These are phyloP conservation scores for Colletotrichum filicis DNA, from an alignment of 2,329 filamentous ascomycete genomes.

Conservation along the genomic window DNA sequence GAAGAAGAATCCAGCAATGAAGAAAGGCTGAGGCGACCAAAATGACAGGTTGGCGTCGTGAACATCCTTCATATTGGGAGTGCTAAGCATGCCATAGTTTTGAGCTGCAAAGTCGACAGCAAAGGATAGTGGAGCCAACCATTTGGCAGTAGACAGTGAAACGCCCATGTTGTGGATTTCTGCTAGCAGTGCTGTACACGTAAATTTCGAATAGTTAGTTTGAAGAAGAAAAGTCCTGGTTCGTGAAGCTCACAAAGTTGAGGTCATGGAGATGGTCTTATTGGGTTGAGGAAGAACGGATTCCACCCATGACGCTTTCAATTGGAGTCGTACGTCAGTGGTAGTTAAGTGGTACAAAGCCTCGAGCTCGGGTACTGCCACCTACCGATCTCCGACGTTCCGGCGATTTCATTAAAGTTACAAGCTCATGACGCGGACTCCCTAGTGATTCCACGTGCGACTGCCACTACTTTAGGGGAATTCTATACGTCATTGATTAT, in stretches of 20 bases:
- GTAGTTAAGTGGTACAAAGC: background rate
- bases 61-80: slow-evolving; percentile 68
- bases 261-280: background rate
- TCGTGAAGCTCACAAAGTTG: background rate
- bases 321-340: background rate
- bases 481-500: slow-evolving; percentile 6
- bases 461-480: background rate
- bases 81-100: slow-evolving; percentile 67
- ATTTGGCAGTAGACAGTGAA: slow-evolving; percentile 62
- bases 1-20: slow-evolving; percentile 71
- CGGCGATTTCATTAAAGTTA: background rate
- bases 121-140: slow-evolving; percentile 65
- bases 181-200: background rate
- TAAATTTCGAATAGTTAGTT: no score
- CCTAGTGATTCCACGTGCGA: background rate
- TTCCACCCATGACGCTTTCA: background rate
- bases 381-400: background rate
- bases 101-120: slow-evolving; percentile 67
- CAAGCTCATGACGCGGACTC: background rate
- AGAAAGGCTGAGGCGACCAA: slow-evolving; percentile 67
- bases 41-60: slow-evolving; percentile 68
- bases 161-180: slow-evolving; percentile 56
- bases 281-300: background rate
- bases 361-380: background rate
- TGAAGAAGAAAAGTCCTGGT: background rate